phyloP scores from a whole-genome alignment of 1,284 basidiomycete genomes.

The Porodaedalea pini region DNA sequence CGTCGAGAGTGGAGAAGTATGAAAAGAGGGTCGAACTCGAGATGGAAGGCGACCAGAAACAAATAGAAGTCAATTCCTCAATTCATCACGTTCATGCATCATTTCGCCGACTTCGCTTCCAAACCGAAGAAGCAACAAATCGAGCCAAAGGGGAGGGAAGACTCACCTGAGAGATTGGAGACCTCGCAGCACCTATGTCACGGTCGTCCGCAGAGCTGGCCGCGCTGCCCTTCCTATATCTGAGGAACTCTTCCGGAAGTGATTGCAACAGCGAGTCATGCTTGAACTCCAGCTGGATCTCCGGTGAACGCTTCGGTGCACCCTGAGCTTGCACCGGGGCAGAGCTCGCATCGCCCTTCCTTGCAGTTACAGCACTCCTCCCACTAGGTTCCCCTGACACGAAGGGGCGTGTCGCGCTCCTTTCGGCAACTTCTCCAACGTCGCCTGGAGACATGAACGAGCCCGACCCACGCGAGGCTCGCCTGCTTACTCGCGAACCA shows the following conservation, averaged over 20 bases:
- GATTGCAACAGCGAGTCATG: conserved; percentile 16
- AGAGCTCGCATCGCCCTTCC: neutral
- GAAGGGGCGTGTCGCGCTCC: neutral
- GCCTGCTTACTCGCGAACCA: neutral
- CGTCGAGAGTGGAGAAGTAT: no score
- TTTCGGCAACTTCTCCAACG: conserved; percentile 3
- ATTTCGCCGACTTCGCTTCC: neutral
- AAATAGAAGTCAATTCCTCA: neutral
- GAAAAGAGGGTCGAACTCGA: neutral
- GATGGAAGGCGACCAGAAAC: neutral
- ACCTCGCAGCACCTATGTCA: neutral
- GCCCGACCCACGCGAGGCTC: conserved; percentile 8
- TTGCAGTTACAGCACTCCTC: neutral
- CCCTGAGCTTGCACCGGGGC: neutral
- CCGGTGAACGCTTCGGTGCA: conserved; percentile 6
- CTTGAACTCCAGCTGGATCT: conserved; percentile 18
- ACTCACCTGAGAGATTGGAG: neutral
- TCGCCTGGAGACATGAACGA: conserved; percentile 19
- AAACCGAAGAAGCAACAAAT: neutral
- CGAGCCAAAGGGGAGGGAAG: neutral
- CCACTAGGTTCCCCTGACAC: neutral
- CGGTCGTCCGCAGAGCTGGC: conserved; percentile 4
- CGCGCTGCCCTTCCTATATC: conserved; percentile 11
- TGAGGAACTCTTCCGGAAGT: conserved; percentile 13
- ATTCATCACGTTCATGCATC: neutral